A percentile compares a stretch with the other conserved stretches of the same genome.
phyloP scores from a whole-genome alignment of 305 asterid species.

The Solanum aculeatissimum region DNA sequence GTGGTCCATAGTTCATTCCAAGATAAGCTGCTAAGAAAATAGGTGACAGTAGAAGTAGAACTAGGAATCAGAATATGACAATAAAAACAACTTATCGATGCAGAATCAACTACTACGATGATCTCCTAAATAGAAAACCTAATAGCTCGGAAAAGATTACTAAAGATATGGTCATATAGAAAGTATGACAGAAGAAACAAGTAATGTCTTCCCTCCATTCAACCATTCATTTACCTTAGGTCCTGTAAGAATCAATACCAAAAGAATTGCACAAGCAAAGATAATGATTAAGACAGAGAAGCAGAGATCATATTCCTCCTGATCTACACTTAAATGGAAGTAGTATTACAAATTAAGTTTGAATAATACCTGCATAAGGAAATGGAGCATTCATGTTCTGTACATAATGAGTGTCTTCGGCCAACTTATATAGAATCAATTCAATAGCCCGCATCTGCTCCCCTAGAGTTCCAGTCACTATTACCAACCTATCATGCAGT shows the following conservation, averaged over 20 bases:
- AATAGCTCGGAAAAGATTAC: not conserved
- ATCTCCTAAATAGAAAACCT: not conserved
- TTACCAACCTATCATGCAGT: slow-evolving; percentile 77
- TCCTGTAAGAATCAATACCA: not conserved
- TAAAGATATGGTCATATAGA: not conserved
- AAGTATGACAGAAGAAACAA: not conserved
- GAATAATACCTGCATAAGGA: slow-evolving; percentile 50
- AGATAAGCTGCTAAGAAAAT: slow-evolving; percentile 47
- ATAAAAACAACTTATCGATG: not conserved
- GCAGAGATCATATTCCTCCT: not conserved
- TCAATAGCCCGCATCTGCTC: slow-evolving; percentile 77
- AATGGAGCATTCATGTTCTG: slow-evolving; percentile 65
- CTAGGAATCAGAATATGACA: slow-evolving; percentile 16
- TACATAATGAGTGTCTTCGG: slow-evolving; percentile 57
- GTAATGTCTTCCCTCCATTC: not conserved
- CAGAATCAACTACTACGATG: not conserved
- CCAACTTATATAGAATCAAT: slow-evolving; percentile 68
- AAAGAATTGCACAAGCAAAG: not conserved
- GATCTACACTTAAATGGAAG: not conserved
- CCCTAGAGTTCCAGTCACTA: slow-evolving; percentile 52
- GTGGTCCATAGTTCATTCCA: slow-evolving; percentile 58
- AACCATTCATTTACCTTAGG: not conserved
- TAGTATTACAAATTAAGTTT: not conserved
- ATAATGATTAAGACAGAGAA: not conserved
- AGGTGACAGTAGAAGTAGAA: slow-evolving; percentile 10